Evolutionary conservation across 2,329 filamentous ascomycete genomes (phyloP).

Genomic region (Cordyceps pruinosa): DNA sequence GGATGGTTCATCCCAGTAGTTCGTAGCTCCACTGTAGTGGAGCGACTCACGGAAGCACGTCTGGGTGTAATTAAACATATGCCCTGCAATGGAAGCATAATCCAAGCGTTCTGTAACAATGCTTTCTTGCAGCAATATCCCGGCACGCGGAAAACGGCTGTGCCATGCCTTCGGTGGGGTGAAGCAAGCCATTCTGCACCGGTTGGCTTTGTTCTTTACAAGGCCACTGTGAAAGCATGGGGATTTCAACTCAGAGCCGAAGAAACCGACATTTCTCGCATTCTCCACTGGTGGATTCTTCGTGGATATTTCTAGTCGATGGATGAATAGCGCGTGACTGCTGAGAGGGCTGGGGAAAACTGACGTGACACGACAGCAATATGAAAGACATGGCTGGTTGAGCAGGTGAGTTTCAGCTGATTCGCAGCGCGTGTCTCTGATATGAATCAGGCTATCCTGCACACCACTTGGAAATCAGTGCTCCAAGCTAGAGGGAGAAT

Average conservation of each 20-base stretch:
- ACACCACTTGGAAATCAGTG: neutral
- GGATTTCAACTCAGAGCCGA: neutral
- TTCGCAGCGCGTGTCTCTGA: neutral
- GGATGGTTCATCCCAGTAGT: no score
- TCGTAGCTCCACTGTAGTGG: slow-evolving; percentile 1
- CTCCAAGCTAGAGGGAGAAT: no score
- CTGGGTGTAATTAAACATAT: slow-evolving; percentile 7
- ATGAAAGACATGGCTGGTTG: neutral
- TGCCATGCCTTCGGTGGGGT: neutral
- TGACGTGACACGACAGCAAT: no score
- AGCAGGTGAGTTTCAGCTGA: neutral
- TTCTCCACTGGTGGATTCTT: neutral
- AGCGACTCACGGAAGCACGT: neutral
- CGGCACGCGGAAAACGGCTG: neutral
- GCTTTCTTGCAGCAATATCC: neutral
- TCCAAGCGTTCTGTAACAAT: neutral
- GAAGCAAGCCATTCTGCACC: neutral
- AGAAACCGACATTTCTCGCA: neutral
- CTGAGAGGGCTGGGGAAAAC: neutral
- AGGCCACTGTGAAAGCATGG: neutral
- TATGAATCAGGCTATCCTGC: slow-evolving; percentile 1
- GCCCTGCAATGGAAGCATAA: neutral
- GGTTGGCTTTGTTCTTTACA: neutral
- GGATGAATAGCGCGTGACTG: neutral
- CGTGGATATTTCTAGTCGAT: neutral